Percentiles rank a stretch among this genome's conserved stretches.
Conservation (phyloP, 2,329 filamentous ascomycete genomes). For the Raffaelea ambrosiae region DNA sequence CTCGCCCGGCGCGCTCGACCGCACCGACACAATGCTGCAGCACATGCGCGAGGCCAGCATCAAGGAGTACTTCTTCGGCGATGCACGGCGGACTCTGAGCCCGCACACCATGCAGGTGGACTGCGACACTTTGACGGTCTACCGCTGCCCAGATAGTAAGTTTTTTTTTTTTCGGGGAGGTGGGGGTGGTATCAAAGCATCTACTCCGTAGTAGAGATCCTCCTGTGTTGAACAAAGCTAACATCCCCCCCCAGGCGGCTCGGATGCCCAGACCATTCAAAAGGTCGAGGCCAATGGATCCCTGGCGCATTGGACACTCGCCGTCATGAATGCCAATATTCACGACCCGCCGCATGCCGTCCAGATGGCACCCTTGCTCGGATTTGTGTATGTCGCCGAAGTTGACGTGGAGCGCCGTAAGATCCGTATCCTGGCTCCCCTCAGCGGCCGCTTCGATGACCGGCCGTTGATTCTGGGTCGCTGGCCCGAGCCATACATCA, state of each 20-base stretch:
- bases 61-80: slow-evolving; percentile 91
- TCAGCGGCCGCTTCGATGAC: slow-evolving; percentile 71
- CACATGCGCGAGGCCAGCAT: slow-evolving; percentile 67
- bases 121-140: slow-evolving; percentile 66
- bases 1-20: slow-evolving; percentile 75
- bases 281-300: slow-evolving; percentile 55
- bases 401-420: slow-evolving; percentile 79
- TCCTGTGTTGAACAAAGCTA: no score
- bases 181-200: no score
- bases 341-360: slow-evolving; percentile 65
- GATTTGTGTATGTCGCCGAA: slow-evolving; percentile 87
- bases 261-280: slow-evolving; percentile 34
- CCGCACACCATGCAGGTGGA: slow-evolving; percentile 82
- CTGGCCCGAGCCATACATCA: slow-evolving; percentile 81
- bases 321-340: slow-evolving; percentile 69
- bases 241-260: slow-evolving; percentile 10
- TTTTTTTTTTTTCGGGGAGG: slow-evolving; percentile 14
- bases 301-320: slow-evolving; percentile 75
- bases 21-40: slow-evolving; percentile 67
- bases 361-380: slow-evolving; percentile 75
- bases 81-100: slow-evolving; percentile 64
- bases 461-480: slow-evolving; percentile 74
- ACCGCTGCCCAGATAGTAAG: slow-evolving; percentile 56
- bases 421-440: slow-evolving; percentile 73
- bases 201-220: no score